Conservation (phyloP, 192 early-diverging fungal genomes). For the Umbelopsis sp. region DNA sequence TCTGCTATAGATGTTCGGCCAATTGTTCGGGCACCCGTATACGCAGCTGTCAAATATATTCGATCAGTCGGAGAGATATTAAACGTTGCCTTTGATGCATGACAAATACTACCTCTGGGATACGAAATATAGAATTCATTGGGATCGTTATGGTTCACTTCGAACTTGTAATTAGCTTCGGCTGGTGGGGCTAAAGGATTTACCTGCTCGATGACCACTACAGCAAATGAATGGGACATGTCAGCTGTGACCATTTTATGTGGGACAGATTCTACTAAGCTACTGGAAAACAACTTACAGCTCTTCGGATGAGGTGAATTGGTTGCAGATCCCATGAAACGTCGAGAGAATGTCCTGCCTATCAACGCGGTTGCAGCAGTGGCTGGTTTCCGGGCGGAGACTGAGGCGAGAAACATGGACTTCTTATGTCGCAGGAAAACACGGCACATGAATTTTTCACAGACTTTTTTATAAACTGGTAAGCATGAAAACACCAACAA, state of each 20-base stretch:
- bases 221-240: neutral
- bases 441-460: too few relatives aligned
- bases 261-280: too few relatives aligned
- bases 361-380: neutral
- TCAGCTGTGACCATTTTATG: neutral
- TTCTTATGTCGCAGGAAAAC: too few relatives aligned
- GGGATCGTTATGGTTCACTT: neutral
- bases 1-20: slow-evolving; percentile 53
- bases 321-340: neutral
- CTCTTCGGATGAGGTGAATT: neutral
- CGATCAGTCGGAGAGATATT: neutral
- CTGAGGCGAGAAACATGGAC: neutral
- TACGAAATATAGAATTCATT: slow-evolving; percentile 35
- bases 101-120: slow-evolving; percentile 32
- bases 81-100: neutral
- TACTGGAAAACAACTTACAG: neutral
- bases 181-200: slow-evolving; percentile 2
- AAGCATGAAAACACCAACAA: too few relatives aligned
- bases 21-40: slow-evolving; percentile 67
- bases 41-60: slow-evolving; percentile 45
- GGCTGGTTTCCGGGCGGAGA: neutral
- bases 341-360: neutral
- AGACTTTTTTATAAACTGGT: too few relatives aligned
- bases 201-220: slow-evolving; percentile 35
- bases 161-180: slow-evolving; percentile 16